Conservation (phyloP, 2,329 filamentous ascomycete genomes). For the Fusarium chuoi region DNA sequence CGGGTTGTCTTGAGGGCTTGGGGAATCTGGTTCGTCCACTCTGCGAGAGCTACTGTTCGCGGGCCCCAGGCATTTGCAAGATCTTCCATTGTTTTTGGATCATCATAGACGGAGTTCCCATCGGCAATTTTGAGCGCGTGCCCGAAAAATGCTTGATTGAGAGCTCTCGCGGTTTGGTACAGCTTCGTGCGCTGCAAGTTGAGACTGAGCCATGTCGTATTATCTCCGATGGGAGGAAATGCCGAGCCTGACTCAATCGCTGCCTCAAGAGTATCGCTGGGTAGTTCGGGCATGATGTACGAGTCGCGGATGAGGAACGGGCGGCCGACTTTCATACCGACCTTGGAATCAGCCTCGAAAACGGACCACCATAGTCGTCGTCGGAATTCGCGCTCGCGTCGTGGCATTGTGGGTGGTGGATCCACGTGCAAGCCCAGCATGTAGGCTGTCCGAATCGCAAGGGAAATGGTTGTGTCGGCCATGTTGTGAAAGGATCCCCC, state of each 20-base stretch:
- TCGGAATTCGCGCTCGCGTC: background rate
- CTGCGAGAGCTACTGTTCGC: background rate
- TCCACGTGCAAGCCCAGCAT: constrained; percentile 9
- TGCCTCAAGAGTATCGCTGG: background rate
- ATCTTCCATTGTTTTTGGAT: background rate
- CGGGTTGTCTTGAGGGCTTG: background rate
- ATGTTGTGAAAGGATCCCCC: constrained; percentile 17
- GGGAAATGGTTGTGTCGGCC: constrained; percentile 4
- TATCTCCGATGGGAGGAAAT: constrained; percentile 4
- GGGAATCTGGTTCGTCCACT: background rate
- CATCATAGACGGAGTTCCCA: background rate
- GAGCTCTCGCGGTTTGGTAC: background rate
- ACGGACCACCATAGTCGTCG: constrained; percentile 18
- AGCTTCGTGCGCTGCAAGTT: constrained; percentile 3
- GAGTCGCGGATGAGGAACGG: constrained; percentile 7
- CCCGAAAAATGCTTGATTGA: background rate
- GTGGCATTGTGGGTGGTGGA: background rate
- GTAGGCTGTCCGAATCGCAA: constrained; percentile 15
- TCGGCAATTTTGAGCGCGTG: background rate
- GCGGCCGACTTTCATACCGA: constrained; percentile 8
- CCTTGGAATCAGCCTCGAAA: constrained; percentile 2
- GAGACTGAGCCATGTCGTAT: constrained; percentile 9
- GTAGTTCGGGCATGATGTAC: background rate
- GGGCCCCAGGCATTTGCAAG: background rate
- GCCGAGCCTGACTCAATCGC: constrained; percentile 12